phyloP scores from a whole-genome alignment of 2,329 filamentous ascomycete species.

The Xylogone sp. region DNA sequence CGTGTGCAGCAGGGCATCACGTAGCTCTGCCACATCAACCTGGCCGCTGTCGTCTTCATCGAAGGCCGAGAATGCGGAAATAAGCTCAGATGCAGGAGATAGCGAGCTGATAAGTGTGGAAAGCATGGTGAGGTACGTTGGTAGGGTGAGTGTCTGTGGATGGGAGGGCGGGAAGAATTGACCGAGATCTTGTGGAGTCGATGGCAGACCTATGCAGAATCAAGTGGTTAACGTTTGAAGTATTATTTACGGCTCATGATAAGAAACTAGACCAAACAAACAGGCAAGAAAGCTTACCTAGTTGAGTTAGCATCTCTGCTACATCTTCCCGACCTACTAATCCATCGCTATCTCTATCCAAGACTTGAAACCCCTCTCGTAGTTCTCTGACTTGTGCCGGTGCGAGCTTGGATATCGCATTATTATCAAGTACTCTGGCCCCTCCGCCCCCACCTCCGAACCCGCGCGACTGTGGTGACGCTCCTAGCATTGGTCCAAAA shows the following conservation, averaged over 20 bases:
- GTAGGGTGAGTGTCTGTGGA: conserved; percentile 73
- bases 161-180: conserved; percentile 76
- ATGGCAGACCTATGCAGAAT: conserved; percentile 62
- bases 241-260: too few species aligned
- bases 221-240: background rate
- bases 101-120: conserved; percentile 70
- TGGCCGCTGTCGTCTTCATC: conserved; percentile 95
- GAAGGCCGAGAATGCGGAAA: conserved; percentile 90
- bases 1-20: conserved; percentile 79
- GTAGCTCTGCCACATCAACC: conserved; percentile 77
- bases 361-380: conserved; percentile 88
- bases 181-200: conserved; percentile 65
- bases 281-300: conserved; percentile 50
- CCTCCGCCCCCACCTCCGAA: background rate
- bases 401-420: conserved; percentile 68
- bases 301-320: conserved; percentile 78
- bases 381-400: conserved; percentile 81
- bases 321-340: conserved; percentile 79
- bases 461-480: background rate
- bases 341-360: conserved; percentile 87
- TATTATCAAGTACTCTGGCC: conserved; percentile 26
- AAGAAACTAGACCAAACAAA: background rate
- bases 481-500: background rate
- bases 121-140: conserved; percentile 79
- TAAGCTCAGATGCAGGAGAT: conserved; percentile 73